Percentiles rank a stretch among this genome's conserved stretches.
Conservation (phyloP, 2,329 filamentous ascomycete species). For the Colletotrichum trifolii region DNA sequence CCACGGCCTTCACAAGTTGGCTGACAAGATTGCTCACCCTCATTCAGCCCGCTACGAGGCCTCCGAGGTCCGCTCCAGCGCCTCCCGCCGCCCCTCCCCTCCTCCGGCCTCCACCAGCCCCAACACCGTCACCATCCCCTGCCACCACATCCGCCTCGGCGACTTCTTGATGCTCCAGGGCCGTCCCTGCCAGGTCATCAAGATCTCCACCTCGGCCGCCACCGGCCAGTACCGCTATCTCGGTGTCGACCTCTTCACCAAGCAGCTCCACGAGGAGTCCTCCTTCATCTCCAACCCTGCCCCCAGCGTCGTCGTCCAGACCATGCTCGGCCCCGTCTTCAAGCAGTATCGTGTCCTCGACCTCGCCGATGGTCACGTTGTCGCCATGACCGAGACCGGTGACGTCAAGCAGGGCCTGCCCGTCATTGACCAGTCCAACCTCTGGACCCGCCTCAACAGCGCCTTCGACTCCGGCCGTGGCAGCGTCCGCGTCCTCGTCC, state of each 20-base stretch:
- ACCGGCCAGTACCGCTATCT: constrained; percentile 99
- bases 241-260: constrained; percentile 99
- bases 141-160: constrained; percentile 99
- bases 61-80: constrained; percentile 53
- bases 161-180: constrained; percentile 99
- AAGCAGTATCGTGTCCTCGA: constrained; percentile 99
- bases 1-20: constrained; percentile 66
- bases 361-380: constrained; percentile 86
- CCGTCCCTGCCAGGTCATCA: constrained; percentile 99
- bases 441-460: constrained; percentile 82
- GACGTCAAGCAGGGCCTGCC: constrained; percentile 97
- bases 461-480: constrained; percentile 93
- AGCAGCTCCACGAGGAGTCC: constrained; percentile 98
- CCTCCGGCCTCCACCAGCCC: constrained; percentile 54
- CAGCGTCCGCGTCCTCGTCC: constrained; percentile 93
- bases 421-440: constrained; percentile 94
- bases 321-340: constrained; percentile 99
- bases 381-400: constrained; percentile 98
- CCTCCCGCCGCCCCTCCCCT: constrained; percentile 45
- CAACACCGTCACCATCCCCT: constrained; percentile 97
- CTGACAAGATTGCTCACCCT: constrained; percentile 64
- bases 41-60: constrained; percentile 55
- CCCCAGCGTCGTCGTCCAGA: constrained; percentile 97
- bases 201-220: constrained; percentile 97
- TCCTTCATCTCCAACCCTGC: constrained; percentile 97